Percentiles rank a stretch among this genome's conserved stretches.
These are phyloP conservation scores for Xylariaceae sp. DNA, from an alignment of 2,329 filamentous ascomycete genomes.

Conservation along the genomic window DNA sequence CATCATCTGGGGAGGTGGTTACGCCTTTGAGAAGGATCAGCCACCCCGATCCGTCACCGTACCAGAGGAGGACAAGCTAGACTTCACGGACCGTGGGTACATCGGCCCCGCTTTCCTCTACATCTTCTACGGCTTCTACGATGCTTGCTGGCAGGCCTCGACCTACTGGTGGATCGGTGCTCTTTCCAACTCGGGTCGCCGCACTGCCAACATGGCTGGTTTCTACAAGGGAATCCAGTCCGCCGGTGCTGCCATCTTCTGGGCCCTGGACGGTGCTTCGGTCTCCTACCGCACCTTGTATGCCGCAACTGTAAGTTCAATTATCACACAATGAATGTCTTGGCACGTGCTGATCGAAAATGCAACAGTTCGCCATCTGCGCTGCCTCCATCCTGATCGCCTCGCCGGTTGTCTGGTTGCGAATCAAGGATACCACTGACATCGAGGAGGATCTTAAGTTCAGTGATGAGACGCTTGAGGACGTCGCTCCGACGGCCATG, in stretches of 20 bases:
- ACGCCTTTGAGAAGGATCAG: constrained; percentile 62
- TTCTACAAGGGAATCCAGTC: constrained; percentile 87
- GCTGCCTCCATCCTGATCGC: constrained; percentile 69
- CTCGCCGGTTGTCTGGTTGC: constrained; percentile 71
- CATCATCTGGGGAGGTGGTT: constrained; percentile 69
- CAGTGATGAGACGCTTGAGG: constrained; percentile 75
- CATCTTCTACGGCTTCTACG: constrained; percentile 46
- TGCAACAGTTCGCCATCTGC: constrained; percentile 12
- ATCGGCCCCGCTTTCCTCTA: constrained; percentile 72
- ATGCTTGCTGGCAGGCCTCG: constrained; percentile 84
- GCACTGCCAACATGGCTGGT: constrained; percentile 85
- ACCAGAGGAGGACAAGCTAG: constrained; percentile 28
- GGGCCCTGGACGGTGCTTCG: constrained; percentile 61
- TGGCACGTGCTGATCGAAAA: too few species aligned
- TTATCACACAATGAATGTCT: not conserved
- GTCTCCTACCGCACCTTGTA: constrained; percentile 70
- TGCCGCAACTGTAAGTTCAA: constrained; percentile 44
- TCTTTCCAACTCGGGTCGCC: constrained; percentile 86
- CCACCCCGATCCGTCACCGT: constrained; percentile 36
- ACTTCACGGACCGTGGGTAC: constrained; percentile 60
- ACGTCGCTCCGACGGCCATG: constrained; percentile 48
- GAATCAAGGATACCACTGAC: constrained; percentile 76
- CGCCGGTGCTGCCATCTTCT: constrained; percentile 75
- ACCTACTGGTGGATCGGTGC: constrained; percentile 97
- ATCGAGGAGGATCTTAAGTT: constrained; percentile 80